Evolutionary conservation across 805 yeast species (phyloP).

Genomic region (Ogataea pini): DNA sequence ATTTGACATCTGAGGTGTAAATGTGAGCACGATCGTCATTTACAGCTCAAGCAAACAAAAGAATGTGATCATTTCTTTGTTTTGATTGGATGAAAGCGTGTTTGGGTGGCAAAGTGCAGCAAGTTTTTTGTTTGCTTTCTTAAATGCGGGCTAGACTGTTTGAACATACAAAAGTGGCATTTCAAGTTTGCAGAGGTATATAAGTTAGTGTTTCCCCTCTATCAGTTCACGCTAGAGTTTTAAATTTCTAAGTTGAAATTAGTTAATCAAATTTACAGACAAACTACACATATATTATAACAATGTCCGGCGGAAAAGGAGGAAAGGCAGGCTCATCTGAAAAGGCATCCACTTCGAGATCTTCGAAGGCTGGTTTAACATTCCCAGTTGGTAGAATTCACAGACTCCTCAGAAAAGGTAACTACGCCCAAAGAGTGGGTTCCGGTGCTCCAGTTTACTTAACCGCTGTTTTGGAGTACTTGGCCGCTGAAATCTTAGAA

Average conservation of each 20-base stretch:
- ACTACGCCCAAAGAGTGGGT: constrained; percentile 98
- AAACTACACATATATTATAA: constrained; percentile 5
- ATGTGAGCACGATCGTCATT: constrained; percentile 12
- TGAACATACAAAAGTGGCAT: neutral
- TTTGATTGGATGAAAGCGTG: constrained; percentile 4
- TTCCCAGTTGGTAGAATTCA: constrained; percentile 99
- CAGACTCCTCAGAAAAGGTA: constrained; percentile 93
- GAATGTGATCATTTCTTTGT: neutral
- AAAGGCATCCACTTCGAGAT: constrained; percentile 96
- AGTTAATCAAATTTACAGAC: neutral
- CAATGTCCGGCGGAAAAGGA: constrained; percentile 73
- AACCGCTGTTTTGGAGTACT: constrained; percentile 94
- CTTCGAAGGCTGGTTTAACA: constrained; percentile 97
- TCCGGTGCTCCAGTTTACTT: constrained; percentile 98
- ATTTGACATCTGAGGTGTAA: constrained; percentile 23
- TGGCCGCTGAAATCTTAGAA: constrained; percentile 97
- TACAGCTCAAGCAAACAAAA: neutral
- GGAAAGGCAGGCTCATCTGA: constrained; percentile 94
- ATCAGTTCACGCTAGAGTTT: neutral
- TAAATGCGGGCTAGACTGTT: neutral
- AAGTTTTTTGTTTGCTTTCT: constrained; percentile 1
- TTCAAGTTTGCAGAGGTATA: constrained; percentile 7
- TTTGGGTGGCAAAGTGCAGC: neutral
- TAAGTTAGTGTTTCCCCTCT: constrained; percentile 6
- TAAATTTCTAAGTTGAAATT: neutral